Base-by-base conservation (phyloP, 2,329 filamentous ascomycete genomes). In the Ceratocystis eucalypticola region DNA sequence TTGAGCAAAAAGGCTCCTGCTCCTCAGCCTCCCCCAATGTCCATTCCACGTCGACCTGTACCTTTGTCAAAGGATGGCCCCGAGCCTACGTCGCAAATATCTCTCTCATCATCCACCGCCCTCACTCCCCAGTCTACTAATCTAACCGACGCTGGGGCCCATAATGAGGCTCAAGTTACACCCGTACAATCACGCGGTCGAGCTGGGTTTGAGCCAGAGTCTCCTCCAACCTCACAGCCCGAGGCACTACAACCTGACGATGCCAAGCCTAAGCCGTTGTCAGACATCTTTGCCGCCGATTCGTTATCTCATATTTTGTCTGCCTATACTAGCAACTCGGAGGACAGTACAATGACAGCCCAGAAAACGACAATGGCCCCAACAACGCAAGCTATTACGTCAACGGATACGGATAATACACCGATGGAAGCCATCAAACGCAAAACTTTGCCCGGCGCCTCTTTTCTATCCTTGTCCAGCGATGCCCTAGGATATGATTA, bases 301-400 rank as follows among this genome's bases (percentile, higher is more conserved):
- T 84, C 82, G 8, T 74, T 84, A 64, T 81, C 78, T 15, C 84
- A 81, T 71, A 74, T 84, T 10, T 70, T 84, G 45, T 83, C 80
- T 10, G 81, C 82, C 22, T 84, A 84, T 71, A 80, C 80, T 63
- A 74, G 76, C 69, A 78, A 76, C 59, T 78, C 77, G 5, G 77
- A 76, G 55, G 79, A 78, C 41, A 33, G 37, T 33, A 3, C 41
- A 41, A 15, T 15, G 33, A 28, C 61, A 15, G 3, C 28, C 15
- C 37, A 41, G 37, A 41, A 41, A 41, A 4, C n/a, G 25, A n/a
- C 44, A 10, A 6, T 5, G 20, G n/a, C 48, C 45, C 15, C 50
- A 6, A 22, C 46, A 6, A 17, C 46, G 37, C 53, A 68, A 66
- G 59, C 61, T 48, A 53, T 67, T 20, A 61, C 68, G 25, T 68